Base-by-base conservation (phyloP, 768 basidiomycete genomes). In the Leucocoprinus sp. region DNA sequence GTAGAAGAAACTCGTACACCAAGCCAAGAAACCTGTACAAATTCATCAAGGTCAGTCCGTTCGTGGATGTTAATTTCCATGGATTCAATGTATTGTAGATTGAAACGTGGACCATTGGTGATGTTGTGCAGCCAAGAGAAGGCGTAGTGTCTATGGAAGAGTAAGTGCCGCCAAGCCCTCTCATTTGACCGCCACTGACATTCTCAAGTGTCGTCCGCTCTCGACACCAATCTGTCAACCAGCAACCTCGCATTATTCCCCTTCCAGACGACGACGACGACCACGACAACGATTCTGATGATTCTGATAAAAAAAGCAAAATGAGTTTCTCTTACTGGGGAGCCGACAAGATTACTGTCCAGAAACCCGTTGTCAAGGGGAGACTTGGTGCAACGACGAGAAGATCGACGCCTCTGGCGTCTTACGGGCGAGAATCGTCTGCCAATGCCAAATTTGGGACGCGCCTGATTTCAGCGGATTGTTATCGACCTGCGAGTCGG, bases 311-410 rank as follows among this genome's bases (percentile, higher is more conserved):
- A 66, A 86, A 89, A 69, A 87, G 82, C 70, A 91, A 90, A 62
- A 90, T 91, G 89, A 87, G 85, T 67, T 91, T 91, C 65, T 90
- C 87, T 4, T 93, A 91, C 58, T 91, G 88, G 87, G 88, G 89
- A 19, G 89, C 89, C 24, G 89, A 92, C 67, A 89, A 89, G 64
- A 75, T 92, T 55, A 92, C 89, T 1, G 76, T 92, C 17, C 85
- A 89, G 60, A 85, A 85, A 54, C 85, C 88, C 2, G 61, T 79
- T 31, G 60, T 81, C 55, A 84, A 82, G 58, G 65, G 66, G 49
- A 61, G 64, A 39, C 56, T 54, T 33, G 67, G 57, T 43, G 65
- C 60, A 52, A 55, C 66, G 56, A 56, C 72, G 55, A 54, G 78
- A 50, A 58, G 70, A 60, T 64, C 69, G 8, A 68, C 63, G 22